A percentile compares a stretch with the other conserved stretches of the same genome.
These are phyloP conservation scores for Podila epicladia DNA, from an alignment of 192 early-diverging fungal species.

Conservation along the genomic window DNA sequence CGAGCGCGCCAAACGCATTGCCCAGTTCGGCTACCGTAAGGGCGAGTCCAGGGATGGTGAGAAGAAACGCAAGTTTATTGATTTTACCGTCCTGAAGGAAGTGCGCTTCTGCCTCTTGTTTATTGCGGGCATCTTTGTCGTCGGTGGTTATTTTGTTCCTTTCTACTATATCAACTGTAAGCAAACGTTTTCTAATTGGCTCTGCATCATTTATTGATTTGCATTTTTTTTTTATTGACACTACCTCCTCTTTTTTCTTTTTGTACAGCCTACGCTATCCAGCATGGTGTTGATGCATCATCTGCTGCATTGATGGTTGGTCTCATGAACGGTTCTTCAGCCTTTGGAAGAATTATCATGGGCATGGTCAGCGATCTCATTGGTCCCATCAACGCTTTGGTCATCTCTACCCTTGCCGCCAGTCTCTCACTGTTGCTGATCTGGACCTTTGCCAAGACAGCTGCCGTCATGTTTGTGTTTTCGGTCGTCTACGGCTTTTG, in stretches of 20 bases:
- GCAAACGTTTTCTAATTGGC: background rate
- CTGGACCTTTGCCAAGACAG: conserved; percentile 58
- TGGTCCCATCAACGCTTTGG: conserved; percentile 64
- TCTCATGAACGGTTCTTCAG: conserved; percentile 72
- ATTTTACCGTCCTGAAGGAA: conserved; percentile 42
- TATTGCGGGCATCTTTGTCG: conserved; percentile 48
- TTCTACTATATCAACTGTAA: conserved; percentile 49
- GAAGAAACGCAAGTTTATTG: conserved; percentile 37
- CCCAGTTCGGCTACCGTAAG: conserved; percentile 23
- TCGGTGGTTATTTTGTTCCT: conserved; percentile 27
- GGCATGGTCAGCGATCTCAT: conserved; percentile 66
- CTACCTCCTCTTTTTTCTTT: background rate
- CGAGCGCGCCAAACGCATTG: conserved; percentile 27
- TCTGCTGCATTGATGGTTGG: conserved; percentile 68
- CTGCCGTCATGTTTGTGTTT: conserved; percentile 43
- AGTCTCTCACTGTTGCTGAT: conserved; percentile 48
- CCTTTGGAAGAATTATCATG: conserved; percentile 66
- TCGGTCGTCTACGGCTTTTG: conserved; percentile 41
- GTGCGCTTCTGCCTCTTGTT: conserved; percentile 24
- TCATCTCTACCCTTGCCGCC: conserved; percentile 54
- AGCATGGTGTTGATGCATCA: conserved; percentile 47
- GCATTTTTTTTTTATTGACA: background rate
- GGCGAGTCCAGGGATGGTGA: conserved; percentile 29
- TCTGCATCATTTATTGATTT: background rate
- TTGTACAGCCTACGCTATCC: conserved; percentile 51